Percentiles rank a stretch among this genome's conserved stretches.
phyloP scores from a whole-genome alignment of 179 eudicot species.

The Beta macrorhiza region DNA sequence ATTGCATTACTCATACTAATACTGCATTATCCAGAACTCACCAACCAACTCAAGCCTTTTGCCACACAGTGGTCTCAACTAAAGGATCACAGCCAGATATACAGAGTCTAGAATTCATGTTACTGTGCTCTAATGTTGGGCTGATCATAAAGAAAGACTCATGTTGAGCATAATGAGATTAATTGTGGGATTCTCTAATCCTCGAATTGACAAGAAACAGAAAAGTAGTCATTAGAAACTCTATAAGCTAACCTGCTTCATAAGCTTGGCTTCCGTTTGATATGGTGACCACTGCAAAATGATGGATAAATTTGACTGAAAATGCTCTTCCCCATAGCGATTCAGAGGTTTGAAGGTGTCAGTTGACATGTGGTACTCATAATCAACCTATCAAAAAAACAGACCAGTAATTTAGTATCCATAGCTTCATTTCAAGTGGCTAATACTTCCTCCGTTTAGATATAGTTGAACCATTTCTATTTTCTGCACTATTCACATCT shows the following conservation, averaged over 20 bases:
- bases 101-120: not conserved
- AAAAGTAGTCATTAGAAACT: constrained; percentile 6
- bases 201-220: not conserved
- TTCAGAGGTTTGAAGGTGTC: constrained; percentile 43
- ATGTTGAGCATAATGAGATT: not conserved
- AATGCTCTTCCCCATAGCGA: constrained; percentile 41
- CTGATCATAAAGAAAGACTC: too few species aligned
- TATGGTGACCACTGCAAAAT: constrained; percentile 82
- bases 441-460: too few species aligned
- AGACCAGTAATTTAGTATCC: constrained; percentile 5
- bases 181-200: not conserved
- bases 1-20: not conserved
- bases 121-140: not conserved
- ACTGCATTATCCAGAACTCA: too few species aligned
- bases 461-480: too few species aligned
- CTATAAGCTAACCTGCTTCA: constrained; percentile 59
- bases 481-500: too few species aligned
- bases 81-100: not conserved
- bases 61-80: not conserved
- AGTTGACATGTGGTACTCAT: constrained; percentile 46
- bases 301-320: constrained; percentile 52
- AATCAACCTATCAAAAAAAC: constrained; percentile 59
- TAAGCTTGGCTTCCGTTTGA: constrained; percentile 59
- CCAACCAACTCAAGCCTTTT: not conserved
- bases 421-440: not conserved